A percentile compares a stretch with the other conserved stretches of the same genome.
phyloP scores from a whole-genome alignment of 345 rosid species.

The Luvunga scandens region DNA sequence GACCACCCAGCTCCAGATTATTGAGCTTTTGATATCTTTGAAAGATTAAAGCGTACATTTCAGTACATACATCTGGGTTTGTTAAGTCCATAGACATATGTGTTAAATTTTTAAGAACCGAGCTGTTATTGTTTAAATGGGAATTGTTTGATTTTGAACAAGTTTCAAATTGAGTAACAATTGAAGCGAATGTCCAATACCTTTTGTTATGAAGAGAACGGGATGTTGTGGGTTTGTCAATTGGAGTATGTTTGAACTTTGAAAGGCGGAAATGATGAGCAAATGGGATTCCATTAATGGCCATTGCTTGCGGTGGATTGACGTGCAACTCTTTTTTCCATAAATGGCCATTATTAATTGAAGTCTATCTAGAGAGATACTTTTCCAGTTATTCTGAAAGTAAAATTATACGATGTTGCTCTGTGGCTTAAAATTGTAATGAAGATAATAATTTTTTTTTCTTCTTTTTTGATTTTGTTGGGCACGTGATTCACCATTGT shows the following conservation, averaged over 20 bases:
- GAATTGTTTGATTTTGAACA: not conserved
- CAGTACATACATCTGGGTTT: not conserved
- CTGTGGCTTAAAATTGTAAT: not conserved
- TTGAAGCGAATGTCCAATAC: not conserved
- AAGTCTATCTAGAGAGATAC: too few species aligned
- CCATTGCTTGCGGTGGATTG: not conserved
- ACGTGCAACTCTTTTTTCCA: not conserved
- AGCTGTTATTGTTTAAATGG: not conserved
- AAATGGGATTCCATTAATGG: not conserved
- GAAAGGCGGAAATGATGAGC: not conserved
- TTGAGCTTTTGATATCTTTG: conserved; percentile 2
- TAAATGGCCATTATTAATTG: too few species aligned
- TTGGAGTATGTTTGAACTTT: not conserved
- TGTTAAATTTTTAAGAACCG: not conserved
- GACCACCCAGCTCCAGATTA: conserved; percentile 3
- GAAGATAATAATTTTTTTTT: too few species aligned
- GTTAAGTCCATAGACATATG: conserved; percentile 1
- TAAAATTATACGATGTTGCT: too few species aligned
- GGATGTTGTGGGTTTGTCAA: not conserved
- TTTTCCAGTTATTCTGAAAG: not conserved
- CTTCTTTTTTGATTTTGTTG: too few species aligned
- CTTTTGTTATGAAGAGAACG: not conserved
- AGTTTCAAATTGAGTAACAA: not conserved
- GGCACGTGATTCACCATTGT: too few species aligned
- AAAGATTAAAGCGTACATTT: conserved; percentile 4